Evolutionary conservation across 2,329 filamentous ascomycete genomes (phyloP).

Genomic region (Trichoderma pleuroti): DNA sequence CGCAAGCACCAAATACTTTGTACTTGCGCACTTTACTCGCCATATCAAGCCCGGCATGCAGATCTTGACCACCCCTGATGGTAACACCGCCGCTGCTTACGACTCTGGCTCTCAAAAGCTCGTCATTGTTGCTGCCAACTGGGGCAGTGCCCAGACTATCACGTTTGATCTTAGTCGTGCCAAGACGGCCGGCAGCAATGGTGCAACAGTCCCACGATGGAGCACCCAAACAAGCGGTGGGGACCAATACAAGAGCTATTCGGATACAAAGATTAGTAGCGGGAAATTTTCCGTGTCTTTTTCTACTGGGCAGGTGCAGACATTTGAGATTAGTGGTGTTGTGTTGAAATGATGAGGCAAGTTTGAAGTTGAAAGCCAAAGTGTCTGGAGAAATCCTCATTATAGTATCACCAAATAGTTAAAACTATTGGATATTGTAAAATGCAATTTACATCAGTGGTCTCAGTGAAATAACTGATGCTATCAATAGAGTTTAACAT

Average conservation of each 20-base stretch:
- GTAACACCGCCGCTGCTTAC: neutral
- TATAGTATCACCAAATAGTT: neutral
- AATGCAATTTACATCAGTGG: neutral
- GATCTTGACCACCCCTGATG: neutral
- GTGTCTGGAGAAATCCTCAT: neutral
- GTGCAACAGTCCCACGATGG: conserved; percentile 2
- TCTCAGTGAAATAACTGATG: accelerated
- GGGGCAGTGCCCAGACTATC: conserved; percentile 2
- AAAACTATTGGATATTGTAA: neutral
- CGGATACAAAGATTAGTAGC: conserved; percentile 1
- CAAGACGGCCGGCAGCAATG: neutral
- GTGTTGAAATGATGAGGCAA: neutral
- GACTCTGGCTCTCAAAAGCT: conserved; percentile 2
- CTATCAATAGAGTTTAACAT: neutral
- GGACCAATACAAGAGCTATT: neutral
- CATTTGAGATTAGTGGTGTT: conserved; percentile 6
- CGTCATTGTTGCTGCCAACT: neutral
- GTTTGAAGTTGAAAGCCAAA: neutral
- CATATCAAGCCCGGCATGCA: conserved; percentile 6
- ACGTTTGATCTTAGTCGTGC: neutral
- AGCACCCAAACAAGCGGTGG: neutral
- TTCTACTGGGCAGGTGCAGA: conserved; percentile 1
- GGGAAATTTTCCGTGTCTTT: neutral
- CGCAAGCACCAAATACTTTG: conserved; percentile 3
- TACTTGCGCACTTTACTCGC: conserved; percentile 1